A percentile compares a stretch with the other conserved stretches of the same genome.
phyloP scores from a whole-genome alignment of 2,329 filamentous ascomycete genomes.

The Eutypella sp. region DNA sequence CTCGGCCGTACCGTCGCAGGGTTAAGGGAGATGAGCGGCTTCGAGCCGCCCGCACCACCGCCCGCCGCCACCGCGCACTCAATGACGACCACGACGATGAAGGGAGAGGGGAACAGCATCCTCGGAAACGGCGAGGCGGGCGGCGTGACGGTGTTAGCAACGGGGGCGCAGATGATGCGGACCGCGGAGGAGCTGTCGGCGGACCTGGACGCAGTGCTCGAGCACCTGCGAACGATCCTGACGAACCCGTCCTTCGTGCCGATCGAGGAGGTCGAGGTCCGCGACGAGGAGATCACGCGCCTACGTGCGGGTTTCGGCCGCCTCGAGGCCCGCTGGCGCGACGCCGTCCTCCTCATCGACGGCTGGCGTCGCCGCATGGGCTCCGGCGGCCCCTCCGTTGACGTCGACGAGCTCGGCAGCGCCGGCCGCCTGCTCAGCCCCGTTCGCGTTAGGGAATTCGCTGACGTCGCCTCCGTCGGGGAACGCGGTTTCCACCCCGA shows the following conservation, averaged over 20 bases:
- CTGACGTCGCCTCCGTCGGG: constrained; percentile 32
- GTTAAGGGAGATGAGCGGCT: constrained; percentile 65
- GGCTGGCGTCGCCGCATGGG: constrained; percentile 83
- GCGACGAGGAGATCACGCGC: constrained; percentile 83
- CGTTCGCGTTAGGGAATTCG: constrained; percentile 49
- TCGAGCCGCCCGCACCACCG: constrained; percentile 32
- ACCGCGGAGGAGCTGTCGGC: constrained; percentile 61
- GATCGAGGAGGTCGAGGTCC: constrained; percentile 86
- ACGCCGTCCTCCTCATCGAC: constrained; percentile 86
- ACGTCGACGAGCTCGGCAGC: constrained; percentile 62
- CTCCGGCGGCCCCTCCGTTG: constrained; percentile 62
- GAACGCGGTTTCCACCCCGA: too few species aligned
- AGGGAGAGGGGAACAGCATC: too few species aligned
- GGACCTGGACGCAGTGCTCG: constrained; percentile 72
- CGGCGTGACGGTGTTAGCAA: constrained; percentile 1
- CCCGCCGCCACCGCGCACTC: constrained; percentile 4
- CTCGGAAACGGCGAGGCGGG: constrained; percentile 1
- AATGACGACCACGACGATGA: constrained; percentile 19
- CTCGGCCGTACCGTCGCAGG: constrained; percentile 67
- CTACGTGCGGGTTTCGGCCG: constrained; percentile 84
- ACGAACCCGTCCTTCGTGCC: constrained; percentile 96
- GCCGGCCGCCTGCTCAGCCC: constrained; percentile 63
- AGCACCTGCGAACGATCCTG: constrained; percentile 75
- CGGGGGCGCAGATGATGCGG: constrained; percentile 26
- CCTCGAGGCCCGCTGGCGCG: constrained; percentile 87